Base-by-base conservation (phyloP, 495 filamentous ascomycete genomes). In the Penicillium soppii region DNA sequence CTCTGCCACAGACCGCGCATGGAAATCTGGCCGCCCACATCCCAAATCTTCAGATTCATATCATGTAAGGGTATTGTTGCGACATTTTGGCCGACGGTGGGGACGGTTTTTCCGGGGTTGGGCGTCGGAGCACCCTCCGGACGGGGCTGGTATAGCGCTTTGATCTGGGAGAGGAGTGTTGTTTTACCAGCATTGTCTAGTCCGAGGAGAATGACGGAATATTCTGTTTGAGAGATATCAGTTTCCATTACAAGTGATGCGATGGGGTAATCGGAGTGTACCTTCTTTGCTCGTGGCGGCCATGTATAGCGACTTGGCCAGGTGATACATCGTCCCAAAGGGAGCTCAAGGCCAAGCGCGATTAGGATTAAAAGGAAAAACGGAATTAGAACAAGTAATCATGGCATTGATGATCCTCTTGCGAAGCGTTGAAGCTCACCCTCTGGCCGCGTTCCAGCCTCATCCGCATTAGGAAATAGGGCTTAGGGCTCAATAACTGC, bases 171-270 rank as follows among this genome's bases (percentile, higher is more conserved):
- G 69, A 96, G 91, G 67, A 98, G 91, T 12, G 94, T 98, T 29
- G 94, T 97, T 77, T 98, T 98, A 69, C 94, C 94, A 44, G 94
- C 94, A 62, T 97, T 97, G 74, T 98, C 94, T 65, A 98, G 87
- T 44, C 94, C 94, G 56, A 97, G 88, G 42, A 98, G 88, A 52
- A 98, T 86, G 59, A 97, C 88, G 27, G 94, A 97, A 78, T 96
- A 98, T 77, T 98, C 94, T 92, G 7, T 33, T 6, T 16, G 12
- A 15, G n/a, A 65, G 5, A 13, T 5, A 25, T 35, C 43, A 35
- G 23, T 12, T 16, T 56, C n/a, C 1, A 32, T 23, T 30, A 27
- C 36, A 21, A 38, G 50, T 36, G 13, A 51, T 19, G 42, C n/a
- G 37, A 48, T 43, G 13, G 46, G 5, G 44, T 16, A 21, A 21